A percentile compares a stretch with the other conserved stretches of the same genome.
Evolutionary conservation across 108 stramenopile genomes (phyloP).

Genomic region (Schizochytrium sp.): DNA sequence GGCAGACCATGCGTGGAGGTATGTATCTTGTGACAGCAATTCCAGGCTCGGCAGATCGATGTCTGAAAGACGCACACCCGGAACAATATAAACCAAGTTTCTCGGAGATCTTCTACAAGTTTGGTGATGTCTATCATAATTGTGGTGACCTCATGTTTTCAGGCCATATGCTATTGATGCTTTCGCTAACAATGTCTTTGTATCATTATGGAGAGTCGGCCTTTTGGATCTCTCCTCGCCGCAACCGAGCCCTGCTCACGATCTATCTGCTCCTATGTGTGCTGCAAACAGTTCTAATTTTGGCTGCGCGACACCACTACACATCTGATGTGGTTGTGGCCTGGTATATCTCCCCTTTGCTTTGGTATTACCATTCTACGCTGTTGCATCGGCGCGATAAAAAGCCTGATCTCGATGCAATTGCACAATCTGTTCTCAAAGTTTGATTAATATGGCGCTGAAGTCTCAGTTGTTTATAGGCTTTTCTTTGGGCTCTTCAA

Average conservation of each 20-base stretch:
- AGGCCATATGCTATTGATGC: slow-evolving; percentile 38
- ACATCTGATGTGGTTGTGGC: slow-evolving; percentile 42
- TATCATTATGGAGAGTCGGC: slow-evolving; percentile 39
- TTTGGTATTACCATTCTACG: slow-evolving; percentile 26
- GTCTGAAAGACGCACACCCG: slow-evolving; percentile 21
- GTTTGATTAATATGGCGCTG: background rate
- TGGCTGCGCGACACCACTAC: slow-evolving; percentile 44
- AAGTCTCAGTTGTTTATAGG: too few species aligned
- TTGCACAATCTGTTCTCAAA: background rate
- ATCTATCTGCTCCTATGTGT: slow-evolving; percentile 2
- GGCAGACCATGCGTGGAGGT: slow-evolving; percentile 9
- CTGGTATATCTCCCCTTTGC: slow-evolving; percentile 51
- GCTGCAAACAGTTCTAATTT: background rate
- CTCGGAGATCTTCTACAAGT: slow-evolving; percentile 11
- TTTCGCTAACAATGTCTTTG: background rate
- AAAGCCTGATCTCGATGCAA: background rate
- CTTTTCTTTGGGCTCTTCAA: too few species aligned
- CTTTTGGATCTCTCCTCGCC: slow-evolving; percentile 53
- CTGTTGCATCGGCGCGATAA: background rate
- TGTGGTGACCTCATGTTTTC: slow-evolving; percentile 59
- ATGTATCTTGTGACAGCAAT: background rate
- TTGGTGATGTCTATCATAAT: slow-evolving; percentile 49
- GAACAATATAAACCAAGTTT: slow-evolving; percentile 21
- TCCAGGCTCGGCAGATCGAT: slow-evolving; percentile 21
- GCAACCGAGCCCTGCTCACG: background rate